Conservation (phyloP, 2,329 filamentous ascomycete species). For the Sclerotinia trifoliorum region DNA sequence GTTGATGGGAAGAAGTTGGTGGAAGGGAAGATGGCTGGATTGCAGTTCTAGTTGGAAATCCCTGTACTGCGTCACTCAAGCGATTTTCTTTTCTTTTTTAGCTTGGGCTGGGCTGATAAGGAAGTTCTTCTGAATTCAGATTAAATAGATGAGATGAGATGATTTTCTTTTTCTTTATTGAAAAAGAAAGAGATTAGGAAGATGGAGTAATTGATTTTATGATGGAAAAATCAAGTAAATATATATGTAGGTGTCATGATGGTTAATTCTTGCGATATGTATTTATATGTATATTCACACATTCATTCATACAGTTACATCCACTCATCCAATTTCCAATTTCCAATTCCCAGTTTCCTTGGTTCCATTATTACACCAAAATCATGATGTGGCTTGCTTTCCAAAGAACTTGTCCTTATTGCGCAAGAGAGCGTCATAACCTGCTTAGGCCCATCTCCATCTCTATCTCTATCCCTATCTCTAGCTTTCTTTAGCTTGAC, state of each 20-base stretch:
- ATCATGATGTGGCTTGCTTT: background rate
- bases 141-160: background rate
- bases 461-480: too few species aligned
- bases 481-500: background rate
- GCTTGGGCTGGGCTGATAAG: background rate
- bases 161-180: background rate
- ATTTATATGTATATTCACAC: background rate
- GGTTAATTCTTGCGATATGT: too few species aligned
- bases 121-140: background rate
- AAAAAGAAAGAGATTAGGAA: too few species aligned
- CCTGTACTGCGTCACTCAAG: slow-evolving; percentile 17
- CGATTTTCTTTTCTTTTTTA: background rate
- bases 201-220: background rate
- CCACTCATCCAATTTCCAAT: background rate
- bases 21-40: slow-evolving; percentile 18
- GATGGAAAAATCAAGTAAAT: background rate
- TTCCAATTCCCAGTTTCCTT: slow-evolving; percentile 2
- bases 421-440: slow-evolving; percentile 16
- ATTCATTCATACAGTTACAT: background rate
- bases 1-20: slow-evolving; percentile 16
- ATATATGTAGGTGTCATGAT: too few species aligned
- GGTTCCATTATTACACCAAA: slow-evolving; percentile 5
- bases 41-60: slow-evolving; percentile 13
- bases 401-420: background rate
- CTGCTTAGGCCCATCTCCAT: background rate